Evolutionary conservation across 768 basidiomycete genomes (phyloP).

Genomic region (Podaxis carcinomalis): DNA sequence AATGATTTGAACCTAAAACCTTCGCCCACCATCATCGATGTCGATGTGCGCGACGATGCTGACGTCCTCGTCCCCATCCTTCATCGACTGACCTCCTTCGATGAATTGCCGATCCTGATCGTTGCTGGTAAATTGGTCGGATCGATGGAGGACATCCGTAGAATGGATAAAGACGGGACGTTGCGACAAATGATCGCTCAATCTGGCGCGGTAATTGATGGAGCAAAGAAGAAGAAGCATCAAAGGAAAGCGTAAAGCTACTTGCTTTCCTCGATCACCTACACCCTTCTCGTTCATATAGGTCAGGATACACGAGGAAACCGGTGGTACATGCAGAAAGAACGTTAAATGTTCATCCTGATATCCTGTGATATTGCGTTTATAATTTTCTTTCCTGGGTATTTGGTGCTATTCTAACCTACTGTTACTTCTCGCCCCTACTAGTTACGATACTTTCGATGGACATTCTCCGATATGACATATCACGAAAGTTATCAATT

Average conservation of each 20-base stretch:
- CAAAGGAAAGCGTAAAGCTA: not conserved
- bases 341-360: not conserved
- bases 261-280: not conserved
- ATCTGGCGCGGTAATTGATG: conserved; percentile 57
- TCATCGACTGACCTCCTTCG: conserved; percentile 48
- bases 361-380: not conserved
- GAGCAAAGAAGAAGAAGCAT: conserved; percentile 44
- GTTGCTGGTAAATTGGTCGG: conserved; percentile 61
- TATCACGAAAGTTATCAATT: not conserved
- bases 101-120: conserved; percentile 62
- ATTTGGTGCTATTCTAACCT: not conserved
- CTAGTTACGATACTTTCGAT: not conserved
- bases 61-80: conserved; percentile 60
- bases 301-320: not conserved
- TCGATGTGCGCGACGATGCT: conserved; percentile 70
- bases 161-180: conserved; percentile 44
- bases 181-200: conserved; percentile 43
- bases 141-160: conserved; percentile 46
- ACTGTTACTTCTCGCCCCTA: not conserved
- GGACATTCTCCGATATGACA: not conserved
- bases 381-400: not conserved
- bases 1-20: conserved; percentile 54
- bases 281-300: not conserved
- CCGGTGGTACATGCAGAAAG: no score
- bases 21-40: conserved; percentile 61